These are phyloP conservation scores for Cercophora samala DNA, from an alignment of 495 filamentous ascomycete genomes.

Conservation along the genomic window DNA sequence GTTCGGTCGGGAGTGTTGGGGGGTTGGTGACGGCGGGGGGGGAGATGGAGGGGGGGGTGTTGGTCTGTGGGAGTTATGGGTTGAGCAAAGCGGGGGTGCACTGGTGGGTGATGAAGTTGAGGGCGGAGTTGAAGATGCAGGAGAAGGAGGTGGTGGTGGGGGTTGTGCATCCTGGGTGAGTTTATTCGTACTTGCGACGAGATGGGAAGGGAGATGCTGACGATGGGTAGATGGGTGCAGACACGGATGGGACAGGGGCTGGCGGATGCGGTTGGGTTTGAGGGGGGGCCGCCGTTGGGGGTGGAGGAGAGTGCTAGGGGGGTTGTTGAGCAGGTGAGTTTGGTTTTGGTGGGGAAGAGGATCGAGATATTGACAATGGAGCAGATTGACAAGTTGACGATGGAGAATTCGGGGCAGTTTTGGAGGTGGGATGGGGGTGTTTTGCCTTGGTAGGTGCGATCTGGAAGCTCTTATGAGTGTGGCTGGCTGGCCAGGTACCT, in stretches of 20 bases:
- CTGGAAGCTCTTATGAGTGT: no score
- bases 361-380: neutral
- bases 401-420: constrained; percentile 30
- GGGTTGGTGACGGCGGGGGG: constrained; percentile 14
- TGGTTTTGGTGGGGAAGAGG: neutral
- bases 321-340: constrained; percentile 34
- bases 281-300: constrained; percentile 31
- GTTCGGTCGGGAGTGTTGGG: constrained; percentile 37
- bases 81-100: constrained; percentile 34
- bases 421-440: constrained; percentile 18
- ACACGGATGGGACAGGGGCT: constrained; percentile 37
- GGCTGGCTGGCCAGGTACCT: no score
- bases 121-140: constrained; percentile 26
- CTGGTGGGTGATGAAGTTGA: constrained; percentile 27
- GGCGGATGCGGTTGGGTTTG: constrained; percentile 34
- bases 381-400: constrained; percentile 27
- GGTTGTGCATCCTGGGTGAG: constrained; percentile 34
- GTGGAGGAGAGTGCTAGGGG: constrained; percentile 30
- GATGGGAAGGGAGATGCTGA: constrained; percentile 7
- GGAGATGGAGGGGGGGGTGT: constrained; percentile 14
- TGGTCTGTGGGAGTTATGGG: constrained; percentile 26
- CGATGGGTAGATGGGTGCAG: constrained; percentile 38
- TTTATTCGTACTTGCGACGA: constrained; percentile 1
- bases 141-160: constrained; percentile 26
- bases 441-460: constrained; percentile 25